These are phyloP conservation scores for Priceomyces haplophilus DNA, from an alignment of 805 yeast species.

Conservation along the genomic window DNA sequence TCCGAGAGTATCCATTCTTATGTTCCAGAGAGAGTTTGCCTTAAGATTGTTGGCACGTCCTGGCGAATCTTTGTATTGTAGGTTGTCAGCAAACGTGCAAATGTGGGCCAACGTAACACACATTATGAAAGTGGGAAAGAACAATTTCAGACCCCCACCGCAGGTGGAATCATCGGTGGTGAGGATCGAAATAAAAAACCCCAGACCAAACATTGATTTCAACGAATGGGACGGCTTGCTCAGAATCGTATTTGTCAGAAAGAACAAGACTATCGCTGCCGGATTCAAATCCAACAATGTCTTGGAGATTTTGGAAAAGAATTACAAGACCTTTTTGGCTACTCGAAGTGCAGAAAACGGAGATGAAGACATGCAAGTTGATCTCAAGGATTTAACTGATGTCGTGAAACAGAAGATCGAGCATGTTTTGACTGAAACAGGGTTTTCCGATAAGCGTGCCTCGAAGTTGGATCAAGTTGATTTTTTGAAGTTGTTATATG, in stretches of 20 bases:
- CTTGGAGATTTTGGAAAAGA: conserved; percentile 76
- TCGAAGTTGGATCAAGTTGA: conserved; percentile 95
- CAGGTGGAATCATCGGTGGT: conserved; percentile 97
- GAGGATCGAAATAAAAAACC: conserved; percentile 83
- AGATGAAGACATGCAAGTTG: conserved; percentile 41
- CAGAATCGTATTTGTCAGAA: conserved; percentile 87
- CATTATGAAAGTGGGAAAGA: conserved; percentile 96
- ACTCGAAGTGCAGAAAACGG: conserved; percentile 37
- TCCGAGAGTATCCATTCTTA: conserved; percentile 89
- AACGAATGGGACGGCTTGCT: conserved; percentile 96
- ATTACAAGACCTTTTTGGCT: conserved; percentile 75
- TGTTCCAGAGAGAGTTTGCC: conserved; percentile 98
- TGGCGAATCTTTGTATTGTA: conserved; percentile 90
- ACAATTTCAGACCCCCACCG: conserved; percentile 97
- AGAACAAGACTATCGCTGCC: conserved; percentile 88
- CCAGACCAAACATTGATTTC: conserved; percentile 91
- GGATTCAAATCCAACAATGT: conserved; percentile 85
- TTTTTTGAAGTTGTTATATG: conserved; percentile 78
- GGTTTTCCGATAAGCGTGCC: conserved; percentile 79
- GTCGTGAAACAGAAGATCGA: conserved; percentile 68
- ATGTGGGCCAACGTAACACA: conserved; percentile 99
- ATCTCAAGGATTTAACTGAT: conserved; percentile 36
- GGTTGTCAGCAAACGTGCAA: conserved; percentile 94
- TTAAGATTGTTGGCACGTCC: conserved; percentile 90
- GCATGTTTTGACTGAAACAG: conserved; percentile 75